Evolutionary conservation across 2,329 filamentous ascomycete species (phyloP), one percentile per base, ranked within the genome.

Genomic region (Mariannaea sp.): DNA sequence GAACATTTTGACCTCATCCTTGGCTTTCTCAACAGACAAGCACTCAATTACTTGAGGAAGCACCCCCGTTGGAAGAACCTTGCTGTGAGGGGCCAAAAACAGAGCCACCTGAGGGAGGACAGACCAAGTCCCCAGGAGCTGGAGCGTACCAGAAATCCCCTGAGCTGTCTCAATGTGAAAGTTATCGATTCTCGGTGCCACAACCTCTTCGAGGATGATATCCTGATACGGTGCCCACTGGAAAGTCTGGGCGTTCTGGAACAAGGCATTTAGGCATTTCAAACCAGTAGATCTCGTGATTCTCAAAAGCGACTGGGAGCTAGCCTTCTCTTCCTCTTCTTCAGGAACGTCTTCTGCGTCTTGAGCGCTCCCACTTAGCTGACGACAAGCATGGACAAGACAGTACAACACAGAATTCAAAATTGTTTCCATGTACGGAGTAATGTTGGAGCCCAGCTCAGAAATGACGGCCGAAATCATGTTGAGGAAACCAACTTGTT

Each of bases 401-500:
- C 92, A 97, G 68, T 92, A 93, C 1, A 97, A 75, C 1, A 95
- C 80, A 1, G 91, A 84, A 62, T 93, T 86, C 57, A 93, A 78
- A 4, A 97, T 78, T 10, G 80, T 81, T 13, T 81, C 76, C 42
- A 87, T 81, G 62, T 89, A 93, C 0, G 85, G 81, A 2, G 79
- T 72, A 48, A 95, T 84, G 48, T 86, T 87, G 5, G 82, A 84
- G 47, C 92, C 91, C 29, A 97, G 81, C 47, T 94, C 91, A 52
- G 88, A 88, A 55, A 97, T 85, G 69, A 97, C 84, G 9, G 93
- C 86, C 55, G 92, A 87, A 43, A 94, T 80, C 90, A 97, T 94
- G 68, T 95, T 96, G 45, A 96, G 76, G 68, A 97, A 85, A 77
- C 95, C 94, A 53, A 94, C 82, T 71, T 97, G 93, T 71, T 92